Percentiles rank a stretch among this genome's conserved stretches.
Conservation (phyloP, 1,139 yeast genomes). For the Sugiyamaella neomexicana region DNA sequence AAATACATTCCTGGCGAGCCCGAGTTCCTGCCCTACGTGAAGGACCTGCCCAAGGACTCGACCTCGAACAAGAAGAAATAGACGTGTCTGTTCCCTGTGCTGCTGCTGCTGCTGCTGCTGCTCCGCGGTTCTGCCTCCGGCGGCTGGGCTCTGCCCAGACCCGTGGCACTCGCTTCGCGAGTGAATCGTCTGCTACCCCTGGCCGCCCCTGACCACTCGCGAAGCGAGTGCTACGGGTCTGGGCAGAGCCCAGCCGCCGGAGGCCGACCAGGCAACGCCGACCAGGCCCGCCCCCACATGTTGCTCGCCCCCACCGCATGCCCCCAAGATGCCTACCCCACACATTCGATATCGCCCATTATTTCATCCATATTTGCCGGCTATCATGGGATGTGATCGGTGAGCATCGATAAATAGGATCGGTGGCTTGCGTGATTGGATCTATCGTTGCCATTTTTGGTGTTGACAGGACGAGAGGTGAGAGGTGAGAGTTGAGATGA, state of each 20-base stretch:
- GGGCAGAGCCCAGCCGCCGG: not conserved
- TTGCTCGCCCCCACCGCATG: no score
- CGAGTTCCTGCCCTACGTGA: slow-evolving; percentile 85
- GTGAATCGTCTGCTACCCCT: not conserved
- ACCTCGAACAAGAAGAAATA: slow-evolving; percentile 71
- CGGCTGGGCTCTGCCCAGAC: not conserved
- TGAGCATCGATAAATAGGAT: no score
- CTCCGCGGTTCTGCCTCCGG: not conserved
- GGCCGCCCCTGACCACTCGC: not conserved
- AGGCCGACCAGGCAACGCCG: not conserved
- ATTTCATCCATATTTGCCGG: no score
- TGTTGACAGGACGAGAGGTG: no score
- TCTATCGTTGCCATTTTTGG: no score
- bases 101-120: not conserved
- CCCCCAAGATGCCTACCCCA: no score
- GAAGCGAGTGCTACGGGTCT: not conserved
- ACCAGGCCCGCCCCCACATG: not conserved
- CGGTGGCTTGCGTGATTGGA: no score
- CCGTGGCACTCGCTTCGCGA: not conserved
- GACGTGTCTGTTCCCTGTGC: not conserved
- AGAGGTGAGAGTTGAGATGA: not conserved
- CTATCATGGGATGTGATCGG: no score
- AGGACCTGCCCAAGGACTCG: slow-evolving; percentile 91
- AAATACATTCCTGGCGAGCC: slow-evolving; percentile 98
- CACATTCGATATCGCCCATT: no score